These are phyloP conservation scores for Hanseniaspora singularis DNA, from an alignment of 805 yeast genomes.

Conservation along the genomic window DNA sequence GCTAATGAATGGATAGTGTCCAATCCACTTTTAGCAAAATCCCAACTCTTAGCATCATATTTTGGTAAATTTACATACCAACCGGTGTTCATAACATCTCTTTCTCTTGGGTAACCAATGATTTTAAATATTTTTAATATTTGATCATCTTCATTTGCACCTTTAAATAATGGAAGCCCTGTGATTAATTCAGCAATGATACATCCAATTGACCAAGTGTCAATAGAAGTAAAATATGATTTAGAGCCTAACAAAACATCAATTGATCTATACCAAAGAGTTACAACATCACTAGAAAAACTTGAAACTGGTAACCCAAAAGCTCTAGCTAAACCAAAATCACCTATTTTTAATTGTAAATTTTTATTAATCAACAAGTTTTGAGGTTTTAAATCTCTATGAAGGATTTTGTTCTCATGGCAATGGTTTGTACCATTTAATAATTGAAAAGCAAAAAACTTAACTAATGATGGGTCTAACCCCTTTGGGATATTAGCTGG, in stretches of 20 bases:
- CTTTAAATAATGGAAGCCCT: conserved; percentile 89
- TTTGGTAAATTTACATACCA: conserved; percentile 97
- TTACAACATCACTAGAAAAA: conserved; percentile 95
- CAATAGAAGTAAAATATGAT: conserved; percentile 95
- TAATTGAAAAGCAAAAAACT: conserved; percentile 83
- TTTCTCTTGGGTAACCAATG: conserved; percentile 73
- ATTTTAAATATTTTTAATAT: conserved; percentile 84
- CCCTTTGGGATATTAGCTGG: conserved; percentile 26
- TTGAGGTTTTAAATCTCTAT: conserved; percentile 94
- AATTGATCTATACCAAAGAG: conserved; percentile 95
- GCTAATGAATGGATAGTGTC: conserved; percentile 27
- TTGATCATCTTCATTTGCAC: conserved; percentile 96
- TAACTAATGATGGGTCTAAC: conserved; percentile 48
- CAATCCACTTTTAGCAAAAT: conserved; percentile 38
- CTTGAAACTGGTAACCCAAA: conserved; percentile 96
- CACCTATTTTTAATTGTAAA: conserved; percentile 82
- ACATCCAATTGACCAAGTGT: conserved; percentile 98
- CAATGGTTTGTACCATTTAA: conserved; percentile 86
- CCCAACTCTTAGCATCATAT: conserved; percentile 81
- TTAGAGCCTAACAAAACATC: conserved; percentile 92
- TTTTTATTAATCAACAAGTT: conserved; percentile 88
- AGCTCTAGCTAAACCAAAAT: conserved; percentile 93
- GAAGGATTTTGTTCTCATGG: conserved; percentile 86
- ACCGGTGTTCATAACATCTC: conserved; percentile 40
- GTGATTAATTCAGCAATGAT: conserved; percentile 97